Conservation (phyloP, 169 alveolate genomes). For the Neospora caninum region DNA sequence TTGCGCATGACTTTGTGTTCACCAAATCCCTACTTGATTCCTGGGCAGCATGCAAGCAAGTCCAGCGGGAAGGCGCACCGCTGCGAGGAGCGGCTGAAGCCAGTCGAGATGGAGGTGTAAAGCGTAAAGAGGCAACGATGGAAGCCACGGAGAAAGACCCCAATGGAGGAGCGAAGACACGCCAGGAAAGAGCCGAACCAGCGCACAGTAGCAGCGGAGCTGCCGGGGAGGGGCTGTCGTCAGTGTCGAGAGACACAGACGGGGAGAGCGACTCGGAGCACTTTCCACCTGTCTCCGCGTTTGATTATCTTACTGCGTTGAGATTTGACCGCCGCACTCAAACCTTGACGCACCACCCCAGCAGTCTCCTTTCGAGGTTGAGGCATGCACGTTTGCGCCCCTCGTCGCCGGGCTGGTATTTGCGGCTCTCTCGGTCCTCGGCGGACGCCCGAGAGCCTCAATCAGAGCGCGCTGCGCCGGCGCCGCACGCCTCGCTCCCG, state of each 20-base stretch:
- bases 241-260: not conserved
- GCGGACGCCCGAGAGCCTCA: not conserved
- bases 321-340: not conserved
- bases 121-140: too few relatives aligned
- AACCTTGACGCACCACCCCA: not conserved
- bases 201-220: too few relatives aligned
- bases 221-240: not conserved
- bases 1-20: not conserved
- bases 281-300: not conserved
- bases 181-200: too few relatives aligned
- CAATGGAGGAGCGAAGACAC: too few relatives aligned
- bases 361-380: not conserved
- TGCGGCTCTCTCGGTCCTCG: not conserved
- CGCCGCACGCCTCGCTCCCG: not conserved
- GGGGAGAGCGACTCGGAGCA: not conserved
- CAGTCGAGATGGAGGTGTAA: too few relatives aligned
- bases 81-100: too few relatives aligned
- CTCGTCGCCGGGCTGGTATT: too few relatives aligned
- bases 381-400: too few relatives aligned
- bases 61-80: not conserved
- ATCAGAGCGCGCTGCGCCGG: not conserved
- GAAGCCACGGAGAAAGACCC: too few relatives aligned
- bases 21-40: not conserved
- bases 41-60: not conserved
- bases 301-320: not conserved